Evolutionary conservation across 768 basidiomycete species (phyloP).

Genomic region (Naganishia onofrii): DNA sequence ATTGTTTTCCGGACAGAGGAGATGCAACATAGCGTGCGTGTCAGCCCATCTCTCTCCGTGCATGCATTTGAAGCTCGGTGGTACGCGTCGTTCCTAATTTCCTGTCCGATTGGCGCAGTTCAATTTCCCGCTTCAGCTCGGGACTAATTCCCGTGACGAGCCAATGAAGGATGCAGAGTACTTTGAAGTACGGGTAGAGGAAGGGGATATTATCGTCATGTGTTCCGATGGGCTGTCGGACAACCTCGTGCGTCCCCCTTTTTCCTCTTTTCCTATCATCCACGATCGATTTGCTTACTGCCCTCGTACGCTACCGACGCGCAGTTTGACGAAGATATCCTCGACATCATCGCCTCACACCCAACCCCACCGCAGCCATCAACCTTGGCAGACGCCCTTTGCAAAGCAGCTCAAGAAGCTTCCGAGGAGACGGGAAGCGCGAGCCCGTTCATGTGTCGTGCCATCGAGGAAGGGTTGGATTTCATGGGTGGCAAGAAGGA

Average conservation of each 20-base stretch:
- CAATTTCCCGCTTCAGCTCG: conserved; percentile 50
- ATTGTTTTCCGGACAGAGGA: conserved; percentile 84
- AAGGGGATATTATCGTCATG: conserved; percentile 53
- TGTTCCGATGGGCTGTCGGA: conserved; percentile 52
- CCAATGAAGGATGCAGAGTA: conserved; percentile 66
- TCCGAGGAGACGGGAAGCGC: conserved; percentile 41
- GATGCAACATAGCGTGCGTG: conserved; percentile 81
- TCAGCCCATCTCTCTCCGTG: no score
- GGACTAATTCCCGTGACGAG: conserved; percentile 59
- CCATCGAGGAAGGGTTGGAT: conserved; percentile 66
- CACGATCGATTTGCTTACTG: not conserved
- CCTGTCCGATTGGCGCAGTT: conserved; percentile 55
- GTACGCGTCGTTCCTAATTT: no score
- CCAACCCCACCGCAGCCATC: conserved; percentile 33
- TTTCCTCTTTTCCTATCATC: no score
- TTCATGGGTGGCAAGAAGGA: conserved; percentile 83
- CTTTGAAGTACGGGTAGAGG: conserved; percentile 55
- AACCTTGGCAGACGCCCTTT: conserved; percentile 45
- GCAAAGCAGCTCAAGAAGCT: conserved; percentile 42
- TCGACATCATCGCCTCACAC: conserved; percentile 49
- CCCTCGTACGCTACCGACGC: not conserved
- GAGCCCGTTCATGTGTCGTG: conserved; percentile 79
- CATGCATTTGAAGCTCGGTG: no score
- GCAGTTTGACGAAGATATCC: conserved; percentile 52
- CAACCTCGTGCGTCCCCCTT: conserved; percentile 45